Evolutionary conservation across 2,329 filamentous ascomycete genomes (phyloP), one percentile per base, ranked within the genome.

Genomic region (Alternaria ethzedia): DNA sequence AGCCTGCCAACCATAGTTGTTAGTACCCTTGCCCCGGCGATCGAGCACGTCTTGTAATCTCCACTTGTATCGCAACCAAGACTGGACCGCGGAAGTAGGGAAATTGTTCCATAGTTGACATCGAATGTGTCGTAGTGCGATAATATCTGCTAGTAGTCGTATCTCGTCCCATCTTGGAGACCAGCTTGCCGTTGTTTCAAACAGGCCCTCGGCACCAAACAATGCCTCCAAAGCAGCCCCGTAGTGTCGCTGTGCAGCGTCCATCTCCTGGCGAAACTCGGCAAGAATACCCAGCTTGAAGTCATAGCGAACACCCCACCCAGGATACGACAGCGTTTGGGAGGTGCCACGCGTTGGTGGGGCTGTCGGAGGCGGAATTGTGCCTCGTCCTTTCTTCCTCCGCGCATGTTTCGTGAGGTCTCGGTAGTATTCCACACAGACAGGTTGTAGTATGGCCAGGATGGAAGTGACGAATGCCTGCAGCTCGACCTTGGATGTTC

Each of bases 261-360:
- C 95, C 86, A 95, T 92, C 78, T 98, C 96, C 75, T 96, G 92
- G 9, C 96, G 88, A 70, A 97, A 97, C 75, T 98, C 95, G 26
- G 94, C 93, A 75, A 98, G 92, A 0, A 97, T 85, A 7, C 91
- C 95, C 17, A 94, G 86, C 78, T 99, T 99, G 82, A 97, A 94
- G 75, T 99, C 95, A 79, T 97, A 97, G 15, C 95, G 90, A 57
- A 96, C 90, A 74, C 93, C 94, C 96, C 95, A 99, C 4, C 93
- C 94, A 45, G 93, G 89, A 10, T 90, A 84, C 2, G 94, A 92
- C n/a, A 97, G 81, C 0, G 91, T 93, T 73, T 96, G 92, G 1
- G 94, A 96, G 2, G 93, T 96, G 26, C 92, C 93, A 20, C 87
- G 89, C 0, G 92, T 95, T 1, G 93, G 93, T 5, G 94, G 92